phyloP scores from a whole-genome alignment of 352 stramenopile genomes.

The Pythium oligandrum region DNA sequence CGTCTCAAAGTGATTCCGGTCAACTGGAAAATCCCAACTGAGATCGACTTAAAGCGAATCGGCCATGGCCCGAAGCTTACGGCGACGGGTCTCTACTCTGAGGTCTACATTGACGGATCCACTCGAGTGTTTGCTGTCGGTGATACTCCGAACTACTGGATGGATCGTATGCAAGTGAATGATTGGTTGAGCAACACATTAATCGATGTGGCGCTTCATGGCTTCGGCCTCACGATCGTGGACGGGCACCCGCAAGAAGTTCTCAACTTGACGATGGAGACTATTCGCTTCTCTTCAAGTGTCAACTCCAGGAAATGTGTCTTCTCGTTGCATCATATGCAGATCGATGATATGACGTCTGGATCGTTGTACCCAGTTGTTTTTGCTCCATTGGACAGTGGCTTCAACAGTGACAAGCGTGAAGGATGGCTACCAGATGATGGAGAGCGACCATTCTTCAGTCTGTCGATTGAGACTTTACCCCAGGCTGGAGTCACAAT shows the following conservation, averaged over 20 bases:
- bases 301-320: slow-evolving; percentile 38
- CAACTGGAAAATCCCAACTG: slow-evolving; percentile 62
- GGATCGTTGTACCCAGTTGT: slow-evolving; percentile 71
- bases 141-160: slow-evolving; percentile 57
- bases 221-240: slow-evolving; percentile 52
- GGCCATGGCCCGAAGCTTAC: slow-evolving; percentile 38
- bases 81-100: slow-evolving; percentile 52
- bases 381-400: slow-evolving; percentile 72
- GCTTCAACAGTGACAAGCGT: slow-evolving; percentile 84
- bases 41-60: slow-evolving; percentile 77
- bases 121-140: slow-evolving; percentile 79
- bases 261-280: slow-evolving; percentile 86
- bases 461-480: slow-evolving; percentile 54
- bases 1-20: slow-evolving; percentile 54
- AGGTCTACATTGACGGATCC: slow-evolving; percentile 83
- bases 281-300: slow-evolving; percentile 56
- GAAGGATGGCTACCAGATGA: slow-evolving; percentile 80
- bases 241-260: slow-evolving; percentile 72
- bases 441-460: slow-evolving; percentile 71
- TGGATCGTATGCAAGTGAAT: slow-evolving; percentile 50
- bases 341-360: slow-evolving; percentile 84
- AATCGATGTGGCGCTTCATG: slow-evolving; percentile 63
- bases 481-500: slow-evolving; percentile 66
- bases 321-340: slow-evolving; percentile 76
- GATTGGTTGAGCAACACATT: slow-evolving; percentile 73